Evolutionary conservation across 2,329 filamentous ascomycete genomes (phyloP), one percentile per base, ranked within the genome.

Genomic region (Xylariaceae sp.): DNA sequence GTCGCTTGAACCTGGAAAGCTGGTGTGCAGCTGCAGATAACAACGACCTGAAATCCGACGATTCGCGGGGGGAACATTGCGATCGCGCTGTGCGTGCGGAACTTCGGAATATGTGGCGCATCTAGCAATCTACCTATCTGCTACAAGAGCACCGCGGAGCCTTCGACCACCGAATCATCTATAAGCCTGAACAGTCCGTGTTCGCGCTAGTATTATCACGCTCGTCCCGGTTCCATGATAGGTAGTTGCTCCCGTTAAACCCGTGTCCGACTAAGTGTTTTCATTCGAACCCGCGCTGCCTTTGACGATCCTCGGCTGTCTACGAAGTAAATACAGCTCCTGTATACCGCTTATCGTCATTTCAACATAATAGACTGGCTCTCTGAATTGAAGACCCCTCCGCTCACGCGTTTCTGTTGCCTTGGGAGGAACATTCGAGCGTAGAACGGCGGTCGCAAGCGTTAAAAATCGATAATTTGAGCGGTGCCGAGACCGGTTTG

Each of bases 401-500:
- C 37, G 37, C 11, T 42, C 37, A 3, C 37, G 45, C 18, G 45
- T 49, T 18, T 49, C 17, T 8, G 45, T 49, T 30, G 15, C 47
- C 47, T 37, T 37, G 49, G 11, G 39, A 56, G 58, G 57, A 53
- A 59, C 45, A 13, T 13, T 51, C 18, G 23, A 55, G 50, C 51
- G 56, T 59, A 61, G 66, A 56, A 57, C 66, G 53, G 62, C 65
- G 57, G 59, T 62, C 55, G 60, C 44, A 34, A 57, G 62, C 55
- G 61, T 60, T 56, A 67, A 68, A 68, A 59, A 64, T 56, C 23
- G 23, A 30, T 30, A 30, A 57, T 55, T 62, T 60, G 58, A 48
- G 55, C 60, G 55, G 65, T 64, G 59, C 63, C 60, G 63, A 66
- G 62, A 62, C 62, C 62, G 58, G 64, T 59, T 63, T 64, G 65